Evolutionary conservation across 2,329 filamentous ascomycete species (phyloP).

Genomic region (Penicillium griseofulvum): DNA sequence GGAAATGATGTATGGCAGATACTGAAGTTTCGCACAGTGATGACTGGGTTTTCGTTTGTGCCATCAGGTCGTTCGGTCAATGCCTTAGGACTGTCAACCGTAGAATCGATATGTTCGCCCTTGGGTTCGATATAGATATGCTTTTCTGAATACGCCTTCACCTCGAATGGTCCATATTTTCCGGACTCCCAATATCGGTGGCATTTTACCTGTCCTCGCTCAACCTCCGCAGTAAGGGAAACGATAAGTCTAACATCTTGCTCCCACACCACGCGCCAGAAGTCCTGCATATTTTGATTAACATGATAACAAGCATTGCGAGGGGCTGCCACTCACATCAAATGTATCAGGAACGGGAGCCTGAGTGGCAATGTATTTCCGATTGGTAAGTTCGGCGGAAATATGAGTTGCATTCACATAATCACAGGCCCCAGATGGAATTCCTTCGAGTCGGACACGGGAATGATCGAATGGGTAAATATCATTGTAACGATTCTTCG

Average conservation of each 20-base stretch:
- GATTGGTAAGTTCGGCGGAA: constrained; percentile 75
- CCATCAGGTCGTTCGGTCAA: constrained; percentile 25
- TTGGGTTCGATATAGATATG: constrained; percentile 70
- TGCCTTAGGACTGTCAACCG: not conserved
- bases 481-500: constrained; percentile 96
- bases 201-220: constrained; percentile 91
- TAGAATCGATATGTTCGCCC: constrained; percentile 43
- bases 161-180: constrained; percentile 72
- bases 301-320: not conserved
- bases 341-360: constrained; percentile 91
- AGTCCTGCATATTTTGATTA: constrained; percentile 62
- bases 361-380: constrained; percentile 93
- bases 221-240: constrained; percentile 91
- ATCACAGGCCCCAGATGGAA: constrained; percentile 70
- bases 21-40: constrained; percentile 82
- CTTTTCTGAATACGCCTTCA: constrained; percentile 78
- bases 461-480: constrained; percentile 96
- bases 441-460: constrained; percentile 72
- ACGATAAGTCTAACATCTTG: constrained; percentile 93
- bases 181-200: constrained; percentile 86
- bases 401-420: constrained; percentile 95
- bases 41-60: constrained; percentile 57
- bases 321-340: constrained; percentile 58
- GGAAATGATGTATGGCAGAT: constrained; percentile 73
- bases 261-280: constrained; percentile 97